Evolutionary conservation across 2,329 filamentous ascomycete species (phyloP).

Genomic region (Torrubiella hemipterigena): DNA sequence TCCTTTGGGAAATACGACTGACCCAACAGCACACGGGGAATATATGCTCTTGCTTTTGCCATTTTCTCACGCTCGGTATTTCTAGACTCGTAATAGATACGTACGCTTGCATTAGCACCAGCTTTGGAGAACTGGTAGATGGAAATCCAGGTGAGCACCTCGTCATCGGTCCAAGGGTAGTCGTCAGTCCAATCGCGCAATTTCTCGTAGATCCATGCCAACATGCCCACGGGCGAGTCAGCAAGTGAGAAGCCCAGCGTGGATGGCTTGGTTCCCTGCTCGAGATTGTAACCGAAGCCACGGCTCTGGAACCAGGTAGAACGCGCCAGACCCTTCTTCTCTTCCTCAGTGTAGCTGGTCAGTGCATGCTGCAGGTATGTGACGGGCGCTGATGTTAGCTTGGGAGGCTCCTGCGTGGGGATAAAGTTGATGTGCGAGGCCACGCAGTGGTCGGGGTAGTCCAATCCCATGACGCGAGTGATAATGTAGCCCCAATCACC

Average conservation of each 20-base stretch:
- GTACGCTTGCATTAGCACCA: constrained; percentile 50
- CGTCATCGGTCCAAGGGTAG: constrained; percentile 61
- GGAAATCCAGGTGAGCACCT: constrained; percentile 59
- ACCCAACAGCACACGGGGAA: constrained; percentile 23
- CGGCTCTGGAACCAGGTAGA: constrained; percentile 42
- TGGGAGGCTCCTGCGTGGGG: constrained; percentile 35
- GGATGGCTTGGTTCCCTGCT: constrained; percentile 51
- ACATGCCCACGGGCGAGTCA: constrained; percentile 53
- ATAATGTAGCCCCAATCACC: constrained; percentile 63
- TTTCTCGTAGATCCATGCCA: constrained; percentile 70
- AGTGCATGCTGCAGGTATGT: constrained; percentile 41
- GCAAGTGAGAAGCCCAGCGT: constrained; percentile 56
- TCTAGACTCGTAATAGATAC: constrained; percentile 59
- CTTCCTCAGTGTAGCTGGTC: constrained; percentile 37
- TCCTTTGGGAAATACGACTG: constrained; percentile 44
- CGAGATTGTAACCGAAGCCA: constrained; percentile 19
- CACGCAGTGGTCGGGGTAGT: constrained; percentile 38
- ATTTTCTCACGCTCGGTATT: constrained; percentile 22
- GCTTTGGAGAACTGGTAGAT: constrained; percentile 58
- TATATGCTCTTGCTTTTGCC: constrained; percentile 11
- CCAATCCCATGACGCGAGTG: constrained; percentile 45
- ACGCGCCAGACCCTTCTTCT: constrained; percentile 39
- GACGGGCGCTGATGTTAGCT: constrained; percentile 36
- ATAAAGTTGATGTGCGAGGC: constrained; percentile 49
- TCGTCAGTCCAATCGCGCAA: constrained; percentile 60